phyloP scores from a whole-genome alignment of 768 basidiomycete species.

The Serendipita indica region DNA sequence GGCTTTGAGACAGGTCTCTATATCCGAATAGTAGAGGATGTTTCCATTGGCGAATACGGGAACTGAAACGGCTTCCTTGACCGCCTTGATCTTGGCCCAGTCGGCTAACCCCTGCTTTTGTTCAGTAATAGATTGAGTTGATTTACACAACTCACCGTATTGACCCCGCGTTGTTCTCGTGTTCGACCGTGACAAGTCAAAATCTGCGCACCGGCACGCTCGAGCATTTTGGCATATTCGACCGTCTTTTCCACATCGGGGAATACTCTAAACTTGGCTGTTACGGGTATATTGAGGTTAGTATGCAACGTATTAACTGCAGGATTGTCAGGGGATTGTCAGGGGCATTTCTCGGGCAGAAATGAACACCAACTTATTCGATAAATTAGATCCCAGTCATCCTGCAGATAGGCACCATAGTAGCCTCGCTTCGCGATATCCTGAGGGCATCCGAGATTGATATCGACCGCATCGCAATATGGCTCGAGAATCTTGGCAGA shows the following conservation, averaged over 20 bases:
- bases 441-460: slow-evolving; percentile 91
- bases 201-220: slow-evolving; percentile 87
- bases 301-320: slow-evolving; percentile 74
- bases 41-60: slow-evolving; percentile 98
- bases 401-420: slow-evolving; percentile 85
- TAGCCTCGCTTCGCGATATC: slow-evolving; percentile 79
- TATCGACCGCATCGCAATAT: slow-evolving; percentile 83
- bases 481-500: slow-evolving; percentile 65
- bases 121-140: background rate
- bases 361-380: slow-evolving; percentile 41
- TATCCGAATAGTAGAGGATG: slow-evolving; percentile 74
- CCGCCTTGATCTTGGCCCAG: slow-evolving; percentile 78
- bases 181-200: slow-evolving; percentile 85
- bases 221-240: slow-evolving; percentile 91
- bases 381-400: slow-evolving; percentile 86
- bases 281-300: slow-evolving; percentile 81
- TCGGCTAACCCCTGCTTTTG: slow-evolving; percentile 62
- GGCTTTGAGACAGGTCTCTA: slow-evolving; percentile 56
- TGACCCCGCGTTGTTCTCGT: slow-evolving; percentile 82
- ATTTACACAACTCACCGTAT: slow-evolving; percentile 32
- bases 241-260: slow-evolving; percentile 74
- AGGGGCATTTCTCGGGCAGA: background rate
- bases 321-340: background rate
- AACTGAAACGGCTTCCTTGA: slow-evolving; percentile 77
- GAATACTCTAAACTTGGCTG: slow-evolving; percentile 91